These are phyloP conservation scores for Mucor ambiguus DNA, from an alignment of 371 early-diverging fungal genomes.

Conservation along the genomic window DNA sequence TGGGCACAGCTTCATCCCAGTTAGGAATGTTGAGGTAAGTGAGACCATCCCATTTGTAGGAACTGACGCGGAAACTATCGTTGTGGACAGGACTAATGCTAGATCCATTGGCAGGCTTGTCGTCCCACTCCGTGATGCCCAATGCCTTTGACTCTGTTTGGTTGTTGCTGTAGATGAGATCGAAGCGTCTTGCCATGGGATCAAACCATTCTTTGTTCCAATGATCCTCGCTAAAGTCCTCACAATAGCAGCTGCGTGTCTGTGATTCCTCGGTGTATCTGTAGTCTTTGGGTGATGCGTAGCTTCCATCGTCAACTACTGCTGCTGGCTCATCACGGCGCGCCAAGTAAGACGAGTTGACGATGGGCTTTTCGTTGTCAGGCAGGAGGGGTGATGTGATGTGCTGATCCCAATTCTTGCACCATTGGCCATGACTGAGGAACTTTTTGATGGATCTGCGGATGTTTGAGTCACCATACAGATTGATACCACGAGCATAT, in stretches of 20 bases:
- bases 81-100: neutral
- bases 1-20: conserved; percentile 35
- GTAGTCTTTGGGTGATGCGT: conserved; percentile 16
- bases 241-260: conserved; percentile 49
- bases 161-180: conserved; percentile 23
- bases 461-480: conserved; percentile 59
- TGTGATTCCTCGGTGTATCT: conserved; percentile 4
- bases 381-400: neutral
- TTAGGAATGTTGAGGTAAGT: conserved; percentile 42
- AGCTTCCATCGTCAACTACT: neutral
- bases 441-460: conserved; percentile 56
- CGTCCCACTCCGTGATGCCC: conserved; percentile 29
- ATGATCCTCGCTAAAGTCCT: conserved; percentile 45
- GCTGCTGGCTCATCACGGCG: conserved; percentile 1
- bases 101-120: neutral
- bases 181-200: conserved; percentile 21
- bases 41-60: conserved; percentile 59
- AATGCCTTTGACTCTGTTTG: conserved; percentile 5
- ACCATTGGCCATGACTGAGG: conserved; percentile 56
- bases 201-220: conserved; percentile 44
- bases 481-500: conserved; percentile 40
- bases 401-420: conserved; percentile 26
- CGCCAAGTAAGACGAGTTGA: neutral
- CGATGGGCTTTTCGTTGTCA: conserved; percentile 10
- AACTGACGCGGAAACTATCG: conserved; percentile 22